Evolutionary conservation across 805 yeast genomes (phyloP).

Genomic region (Saturnispora kantuleensis): DNA sequence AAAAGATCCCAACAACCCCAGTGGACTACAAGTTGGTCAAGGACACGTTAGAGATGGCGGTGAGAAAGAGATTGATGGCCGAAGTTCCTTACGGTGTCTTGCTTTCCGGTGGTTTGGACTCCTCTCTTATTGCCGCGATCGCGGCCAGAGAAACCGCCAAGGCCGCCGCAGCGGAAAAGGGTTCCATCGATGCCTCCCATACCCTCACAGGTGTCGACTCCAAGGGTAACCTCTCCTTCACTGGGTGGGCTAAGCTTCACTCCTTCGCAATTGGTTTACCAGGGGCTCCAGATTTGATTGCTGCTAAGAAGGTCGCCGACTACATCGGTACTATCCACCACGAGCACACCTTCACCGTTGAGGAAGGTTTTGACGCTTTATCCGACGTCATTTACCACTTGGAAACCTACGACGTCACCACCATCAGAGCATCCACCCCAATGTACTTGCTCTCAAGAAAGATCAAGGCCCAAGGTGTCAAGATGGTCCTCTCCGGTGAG

Average conservation of each 20-base stretch:
- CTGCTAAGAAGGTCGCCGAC: conserved; percentile 94
- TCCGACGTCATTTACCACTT: conserved; percentile 90
- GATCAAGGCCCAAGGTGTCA: conserved; percentile 98
- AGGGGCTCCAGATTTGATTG: conserved; percentile 94
- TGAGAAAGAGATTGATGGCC: conserved; percentile 98
- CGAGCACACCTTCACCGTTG: conserved; percentile 93
- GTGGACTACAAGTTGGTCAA: conserved; percentile 67
- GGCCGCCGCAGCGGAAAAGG: conserved; percentile 45
- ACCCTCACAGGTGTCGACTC: conserved; percentile 90
- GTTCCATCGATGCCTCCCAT: conserved; percentile 42
- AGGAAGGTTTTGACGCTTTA: conserved; percentile 94
- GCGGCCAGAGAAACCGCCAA: conserved; percentile 92
- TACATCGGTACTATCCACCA: conserved; percentile 95
- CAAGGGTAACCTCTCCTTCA: conserved; percentile 67
- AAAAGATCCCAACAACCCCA: conserved; percentile 61
- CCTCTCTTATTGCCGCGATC: conserved; percentile 91
- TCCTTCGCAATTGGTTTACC: conserved; percentile 97
- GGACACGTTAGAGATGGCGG: conserved; percentile 82
- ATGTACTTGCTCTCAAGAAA: conserved; percentile 94
- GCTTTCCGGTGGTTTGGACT: conserved; percentile 94
- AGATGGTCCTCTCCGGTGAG: conserved; percentile 98
- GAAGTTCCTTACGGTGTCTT: conserved; percentile 99
- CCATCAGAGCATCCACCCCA: conserved; percentile 98
- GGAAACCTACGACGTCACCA: conserved; percentile 97
- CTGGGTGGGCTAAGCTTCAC: conserved; percentile 74